Evolutionary conservation across 768 basidiomycete genomes (phyloP).

Genomic region (Termitomyces eurrhizus): DNA sequence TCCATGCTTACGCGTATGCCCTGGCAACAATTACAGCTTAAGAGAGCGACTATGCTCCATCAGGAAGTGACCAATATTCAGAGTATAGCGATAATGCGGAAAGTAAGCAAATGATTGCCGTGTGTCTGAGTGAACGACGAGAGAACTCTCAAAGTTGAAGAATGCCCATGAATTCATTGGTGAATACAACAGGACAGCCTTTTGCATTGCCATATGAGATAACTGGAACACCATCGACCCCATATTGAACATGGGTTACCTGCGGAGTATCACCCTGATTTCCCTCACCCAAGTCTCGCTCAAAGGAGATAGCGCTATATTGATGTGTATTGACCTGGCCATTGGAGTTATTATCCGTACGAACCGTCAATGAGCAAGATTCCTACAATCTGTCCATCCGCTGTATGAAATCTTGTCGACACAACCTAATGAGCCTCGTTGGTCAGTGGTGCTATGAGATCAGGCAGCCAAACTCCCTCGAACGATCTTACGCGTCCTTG

Average conservation of each 20-base stretch:
- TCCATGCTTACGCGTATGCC: constrained; percentile 65
- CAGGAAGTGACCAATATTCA: too few relatives aligned
- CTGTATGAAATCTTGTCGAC: constrained; percentile 37
- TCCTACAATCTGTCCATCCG: constrained; percentile 65
- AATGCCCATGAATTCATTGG: too few relatives aligned
- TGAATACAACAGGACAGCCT: not conserved
- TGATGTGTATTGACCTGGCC: too few relatives aligned
- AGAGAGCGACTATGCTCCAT: constrained; percentile 2
- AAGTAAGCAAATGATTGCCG: too few relatives aligned
- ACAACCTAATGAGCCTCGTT: too few relatives aligned
- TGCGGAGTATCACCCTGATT: constrained; percentile 50
- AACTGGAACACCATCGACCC: constrained; percentile 67
- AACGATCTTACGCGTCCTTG: constrained; percentile 46
- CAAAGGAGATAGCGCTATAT: too few relatives aligned
- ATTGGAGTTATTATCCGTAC: constrained; percentile 9
- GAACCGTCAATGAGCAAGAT: constrained; percentile 1
- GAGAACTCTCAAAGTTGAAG: too few relatives aligned
- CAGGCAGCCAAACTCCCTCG: not conserved
- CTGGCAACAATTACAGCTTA: constrained; percentile 50
- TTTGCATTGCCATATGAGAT: not conserved
- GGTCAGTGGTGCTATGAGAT: too few relatives aligned
- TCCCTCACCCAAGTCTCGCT: constrained; percentile 37
- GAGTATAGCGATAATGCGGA: too few relatives aligned
- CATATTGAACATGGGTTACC: constrained; percentile 73
- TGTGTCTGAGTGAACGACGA: too few relatives aligned